Base-by-base conservation (phyloP, 805 yeast genomes). In the Ogataea polymorpha region DNA sequence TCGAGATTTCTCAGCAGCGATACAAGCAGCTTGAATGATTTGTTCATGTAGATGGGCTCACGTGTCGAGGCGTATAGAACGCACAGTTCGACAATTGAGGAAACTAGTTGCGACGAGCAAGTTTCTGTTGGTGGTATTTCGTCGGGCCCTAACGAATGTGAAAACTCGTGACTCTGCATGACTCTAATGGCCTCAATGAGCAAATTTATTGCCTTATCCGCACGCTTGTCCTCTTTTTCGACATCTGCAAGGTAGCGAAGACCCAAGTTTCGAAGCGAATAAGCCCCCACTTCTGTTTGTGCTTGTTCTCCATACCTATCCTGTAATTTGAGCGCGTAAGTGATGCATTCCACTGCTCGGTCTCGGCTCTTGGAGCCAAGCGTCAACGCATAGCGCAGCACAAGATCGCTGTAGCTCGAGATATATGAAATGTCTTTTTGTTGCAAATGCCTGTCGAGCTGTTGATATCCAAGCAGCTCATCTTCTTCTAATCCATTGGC, bases 371-470 rank as follows among this genome's bases (percentile, higher is more conserved):
- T 23, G 17, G 49, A 51, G 1, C 59, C 61, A 5, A 65, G 54
- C 1, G 69, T 59, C 18, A 69, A 32, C 0, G 72, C 71, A 46
- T 62, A 60, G 48, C 76, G 57, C 6, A 67, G 37, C 5, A 71
- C 48, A 9, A 72, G 48, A 50, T 72, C 74, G 40, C 59, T 52
- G 36, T 64, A 64, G 21, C 56, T 53, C 3, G 61, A 48, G 12
- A 70, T 37, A 42, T 68, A 70, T 0, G 52, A 45, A 4, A 54
- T 24, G 43, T 65, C 61, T 48, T 65, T 62, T 34, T 54, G 59
- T 20, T 60, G 56, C 33, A 49, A 59, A 39, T 48, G 44, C 8
- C 53, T 44, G 32, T 58, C 55, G 18, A 61, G 47, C 37, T 59
- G 55, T 13, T 50, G 31, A 4, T 39, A 32, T 3, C 47, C 23